These are phyloP conservation scores for Ceratobasidium theobromae DNA, from an alignment of 1,284 basidiomycete species.

Conservation along the genomic window DNA sequence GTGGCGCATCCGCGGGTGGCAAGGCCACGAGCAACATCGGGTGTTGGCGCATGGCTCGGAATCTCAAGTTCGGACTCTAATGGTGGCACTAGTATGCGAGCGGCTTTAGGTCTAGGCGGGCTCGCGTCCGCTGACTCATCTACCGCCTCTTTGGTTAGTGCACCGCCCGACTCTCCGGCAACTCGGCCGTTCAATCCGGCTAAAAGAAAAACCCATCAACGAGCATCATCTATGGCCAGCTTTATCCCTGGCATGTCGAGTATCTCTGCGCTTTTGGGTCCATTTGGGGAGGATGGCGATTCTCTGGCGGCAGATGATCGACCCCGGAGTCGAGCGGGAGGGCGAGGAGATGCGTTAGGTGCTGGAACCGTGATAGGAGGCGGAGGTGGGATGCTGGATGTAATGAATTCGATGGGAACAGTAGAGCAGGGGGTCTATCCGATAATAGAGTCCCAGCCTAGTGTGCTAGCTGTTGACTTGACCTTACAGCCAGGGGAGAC, in stretches of 20 bases:
- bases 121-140: constrained; percentile 18
- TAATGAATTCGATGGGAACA: constrained; percentile 41
- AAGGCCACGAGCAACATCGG: constrained; percentile 17
- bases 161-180: constrained; percentile 20
- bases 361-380: neutral
- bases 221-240: constrained; percentile 27
- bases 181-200: constrained; percentile 1
- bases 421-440: constrained; percentile 68
- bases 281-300: constrained; percentile 6
- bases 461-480: constrained; percentile 83
- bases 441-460: constrained; percentile 77
- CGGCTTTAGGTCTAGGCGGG: constrained; percentile 6
- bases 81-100: neutral
- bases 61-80: neutral
- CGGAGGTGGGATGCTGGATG: constrained; percentile 37
- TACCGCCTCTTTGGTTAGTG: constrained; percentile 20
- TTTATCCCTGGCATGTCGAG: constrained; percentile 27
- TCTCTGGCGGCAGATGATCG: neutral
- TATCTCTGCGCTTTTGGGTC: constrained; percentile 14
- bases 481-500: constrained; percentile 75
- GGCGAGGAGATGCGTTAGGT: neutral
- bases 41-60: constrained; percentile 8
- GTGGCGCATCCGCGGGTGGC: neutral
- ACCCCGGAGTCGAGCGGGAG: neutral
- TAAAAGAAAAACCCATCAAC: constrained; percentile 12